Conservation (phyloP, 2,329 filamentous ascomycete genomes). For the Magnaporthiopsis rhizophila region DNA sequence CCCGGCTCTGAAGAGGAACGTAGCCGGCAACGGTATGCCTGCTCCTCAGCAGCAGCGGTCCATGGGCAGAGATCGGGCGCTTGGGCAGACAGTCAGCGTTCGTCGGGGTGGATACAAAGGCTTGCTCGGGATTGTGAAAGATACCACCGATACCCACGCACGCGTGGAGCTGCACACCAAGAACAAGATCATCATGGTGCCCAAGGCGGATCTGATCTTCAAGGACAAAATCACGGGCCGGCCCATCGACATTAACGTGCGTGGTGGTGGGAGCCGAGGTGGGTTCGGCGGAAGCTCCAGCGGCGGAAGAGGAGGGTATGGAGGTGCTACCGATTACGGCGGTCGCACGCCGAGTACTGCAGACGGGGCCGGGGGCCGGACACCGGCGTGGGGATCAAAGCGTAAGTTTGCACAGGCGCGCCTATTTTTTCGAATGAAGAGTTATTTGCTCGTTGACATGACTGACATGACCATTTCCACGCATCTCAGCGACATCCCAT, state of each 20-base stretch:
- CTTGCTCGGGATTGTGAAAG: slow-evolving; percentile 88
- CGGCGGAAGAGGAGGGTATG: slow-evolving; percentile 13
- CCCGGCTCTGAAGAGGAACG: slow-evolving; percentile 67
- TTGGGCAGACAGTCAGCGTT: slow-evolving; percentile 88
- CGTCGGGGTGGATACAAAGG: slow-evolving; percentile 86
- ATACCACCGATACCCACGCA: slow-evolving; percentile 77
- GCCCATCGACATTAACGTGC: slow-evolving; percentile 59
- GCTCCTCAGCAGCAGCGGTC: slow-evolving; percentile 58
- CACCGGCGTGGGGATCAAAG: slow-evolving; percentile 67
- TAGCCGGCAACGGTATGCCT: slow-evolving; percentile 42
- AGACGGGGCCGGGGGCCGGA: slow-evolving; percentile 55
- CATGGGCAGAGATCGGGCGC: slow-evolving; percentile 72
- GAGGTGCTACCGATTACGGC: slow-evolving; percentile 46
- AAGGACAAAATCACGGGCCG: slow-evolving; percentile 78
- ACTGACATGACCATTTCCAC: background rate
- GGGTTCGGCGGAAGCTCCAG: slow-evolving; percentile 32
- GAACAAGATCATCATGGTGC: slow-evolving; percentile 80
- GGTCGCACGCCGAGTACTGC: slow-evolving; percentile 59
- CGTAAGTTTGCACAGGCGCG: slow-evolving; percentile 42
- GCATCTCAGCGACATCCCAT: slow-evolving; percentile 41
- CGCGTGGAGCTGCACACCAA: slow-evolving; percentile 92
- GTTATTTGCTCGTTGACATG: background rate
- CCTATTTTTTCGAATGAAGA: background rate
- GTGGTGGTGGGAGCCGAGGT: slow-evolving; percentile 33
- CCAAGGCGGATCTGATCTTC: slow-evolving; percentile 73